A percentile compares a stretch with the other conserved stretches of the same genome.
Conservation (phyloP, 139 green algal genomes). For the Trebouxia sp. region DNA sequence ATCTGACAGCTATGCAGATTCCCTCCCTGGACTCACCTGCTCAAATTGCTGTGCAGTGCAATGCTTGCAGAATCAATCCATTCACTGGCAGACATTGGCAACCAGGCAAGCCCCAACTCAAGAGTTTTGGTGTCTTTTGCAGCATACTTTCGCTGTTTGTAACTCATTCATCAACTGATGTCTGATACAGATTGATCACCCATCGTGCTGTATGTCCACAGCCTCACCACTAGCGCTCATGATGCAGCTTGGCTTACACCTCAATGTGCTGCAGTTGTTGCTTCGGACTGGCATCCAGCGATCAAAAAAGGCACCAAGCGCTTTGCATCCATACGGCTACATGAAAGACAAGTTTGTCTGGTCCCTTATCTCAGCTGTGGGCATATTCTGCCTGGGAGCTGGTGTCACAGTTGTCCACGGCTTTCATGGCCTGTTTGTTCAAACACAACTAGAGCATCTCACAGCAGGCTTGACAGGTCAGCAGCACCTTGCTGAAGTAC, state of each 20-base stretch:
- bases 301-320: conserved; percentile 63
- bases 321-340: conserved; percentile 89
- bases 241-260: neutral
- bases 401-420: conserved; percentile 86
- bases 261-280: conserved; percentile 44
- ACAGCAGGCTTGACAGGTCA: conserved; percentile 36
- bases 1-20: neutral
- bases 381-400: conserved; percentile 91
- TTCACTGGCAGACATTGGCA: conserved; percentile 82
- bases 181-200: too few species aligned
- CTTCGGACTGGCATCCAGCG: conserved; percentile 73
- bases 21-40: neutral
- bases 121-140: too few species aligned
- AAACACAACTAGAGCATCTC: conserved; percentile 50
- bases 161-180: too few species aligned
- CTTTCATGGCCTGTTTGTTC: conserved; percentile 60
- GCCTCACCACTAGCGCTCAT: too few species aligned
- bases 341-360: conserved; percentile 91
- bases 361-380: conserved; percentile 86
- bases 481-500: too few species aligned
- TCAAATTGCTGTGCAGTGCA: conserved; percentile 46
- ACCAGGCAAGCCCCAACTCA: conserved; percentile 82
- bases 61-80: conserved; percentile 92
- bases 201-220: too few species aligned
- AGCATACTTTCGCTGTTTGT: too few species aligned